These are phyloP conservation scores for Aspergillus aculeatinus DNA, from an alignment of 2,329 filamentous ascomycete genomes.

Conservation along the genomic window DNA sequence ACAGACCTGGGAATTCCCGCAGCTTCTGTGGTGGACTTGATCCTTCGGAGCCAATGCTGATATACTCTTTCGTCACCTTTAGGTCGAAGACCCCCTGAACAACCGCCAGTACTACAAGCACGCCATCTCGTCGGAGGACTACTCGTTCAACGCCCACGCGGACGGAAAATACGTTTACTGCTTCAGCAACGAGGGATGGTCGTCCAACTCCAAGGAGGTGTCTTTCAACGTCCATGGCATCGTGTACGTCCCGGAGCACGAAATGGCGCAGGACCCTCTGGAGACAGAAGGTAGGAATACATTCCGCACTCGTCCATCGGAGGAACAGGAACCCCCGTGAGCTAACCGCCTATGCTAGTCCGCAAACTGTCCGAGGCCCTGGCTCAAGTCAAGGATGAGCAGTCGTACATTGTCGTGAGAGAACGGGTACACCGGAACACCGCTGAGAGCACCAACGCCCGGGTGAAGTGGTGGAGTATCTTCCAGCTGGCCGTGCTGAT, in stretches of 20 bases:
- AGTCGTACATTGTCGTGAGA: conserved; percentile 91
- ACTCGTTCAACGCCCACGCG: conserved; percentile 79
- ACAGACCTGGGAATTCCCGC: background rate
- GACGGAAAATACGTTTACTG: conserved; percentile 95
- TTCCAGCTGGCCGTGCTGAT: conserved; percentile 89
- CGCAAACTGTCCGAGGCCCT: conserved; percentile 80
- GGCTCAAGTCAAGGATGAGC: conserved; percentile 93
- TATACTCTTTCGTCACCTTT: conserved; percentile 3
- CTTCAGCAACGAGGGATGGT: conserved; percentile 99
- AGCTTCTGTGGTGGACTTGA: background rate
- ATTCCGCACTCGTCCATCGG: background rate
- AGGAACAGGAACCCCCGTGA: background rate
- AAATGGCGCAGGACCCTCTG: conserved; percentile 80
- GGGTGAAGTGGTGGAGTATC: conserved; percentile 99
- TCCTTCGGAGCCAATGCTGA: conserved; percentile 13
- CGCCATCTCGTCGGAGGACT: conserved; percentile 83
- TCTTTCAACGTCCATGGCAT: conserved; percentile 99
- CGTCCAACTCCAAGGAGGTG: conserved; percentile 93
- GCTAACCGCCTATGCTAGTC: conserved; percentile 53
- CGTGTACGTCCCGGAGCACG: conserved; percentile 89
- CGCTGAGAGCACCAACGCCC: conserved; percentile 93
- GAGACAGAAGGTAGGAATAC: conserved; percentile 73
- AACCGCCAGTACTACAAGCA: conserved; percentile 78
- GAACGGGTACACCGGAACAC: conserved; percentile 98
- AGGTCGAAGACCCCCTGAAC: conserved; percentile 77